Evolutionary conservation across 2,329 filamentous ascomycete genomes (phyloP).

Genomic region (Epicoccum sorghinum): DNA sequence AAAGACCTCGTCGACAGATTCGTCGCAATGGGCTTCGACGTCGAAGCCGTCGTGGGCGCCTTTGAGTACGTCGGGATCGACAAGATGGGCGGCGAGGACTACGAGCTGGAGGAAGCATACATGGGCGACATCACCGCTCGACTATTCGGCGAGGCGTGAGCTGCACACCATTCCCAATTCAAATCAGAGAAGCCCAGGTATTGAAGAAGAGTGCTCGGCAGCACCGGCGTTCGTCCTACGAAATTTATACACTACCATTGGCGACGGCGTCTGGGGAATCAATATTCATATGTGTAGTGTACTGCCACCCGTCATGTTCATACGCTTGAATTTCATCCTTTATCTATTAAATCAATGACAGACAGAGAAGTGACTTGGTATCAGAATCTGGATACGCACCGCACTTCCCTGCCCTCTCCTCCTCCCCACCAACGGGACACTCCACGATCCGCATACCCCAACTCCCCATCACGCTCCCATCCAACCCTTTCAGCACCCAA

Average conservation of each 20-base stretch:
- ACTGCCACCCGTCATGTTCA: constrained; percentile 1
- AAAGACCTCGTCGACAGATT: constrained; percentile 83
- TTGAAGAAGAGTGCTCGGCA: constrained; percentile 2
- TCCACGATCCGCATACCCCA: no score
- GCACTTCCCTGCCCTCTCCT: no score
- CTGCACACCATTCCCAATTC: no score
- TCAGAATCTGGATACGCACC: no score
- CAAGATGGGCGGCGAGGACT: constrained; percentile 76
- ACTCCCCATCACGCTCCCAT: no score
- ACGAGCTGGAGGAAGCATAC: constrained; percentile 86
- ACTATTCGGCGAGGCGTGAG: constrained; percentile 74
- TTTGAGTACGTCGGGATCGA: constrained; percentile 85
- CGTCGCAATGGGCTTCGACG: constrained; percentile 86
- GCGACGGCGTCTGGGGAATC: constrained; percentile 16
- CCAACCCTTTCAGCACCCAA: no score
- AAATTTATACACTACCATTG: constrained; percentile 16
- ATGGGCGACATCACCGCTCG: constrained; percentile 89
- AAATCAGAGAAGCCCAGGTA: not conserved
- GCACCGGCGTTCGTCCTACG: constrained; percentile 17
- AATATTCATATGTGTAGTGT: constrained; percentile 13
- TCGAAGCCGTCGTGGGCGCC: constrained; percentile 83
- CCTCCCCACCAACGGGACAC: no score
- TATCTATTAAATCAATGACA: no score
- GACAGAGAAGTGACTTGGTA: no score
- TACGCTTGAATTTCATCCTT: not conserved